Evolutionary conservation across 495 filamentous ascomycete genomes (phyloP), one percentile per base, ranked within the genome.

Genomic region (Aspergillus mulundensis): DNA sequence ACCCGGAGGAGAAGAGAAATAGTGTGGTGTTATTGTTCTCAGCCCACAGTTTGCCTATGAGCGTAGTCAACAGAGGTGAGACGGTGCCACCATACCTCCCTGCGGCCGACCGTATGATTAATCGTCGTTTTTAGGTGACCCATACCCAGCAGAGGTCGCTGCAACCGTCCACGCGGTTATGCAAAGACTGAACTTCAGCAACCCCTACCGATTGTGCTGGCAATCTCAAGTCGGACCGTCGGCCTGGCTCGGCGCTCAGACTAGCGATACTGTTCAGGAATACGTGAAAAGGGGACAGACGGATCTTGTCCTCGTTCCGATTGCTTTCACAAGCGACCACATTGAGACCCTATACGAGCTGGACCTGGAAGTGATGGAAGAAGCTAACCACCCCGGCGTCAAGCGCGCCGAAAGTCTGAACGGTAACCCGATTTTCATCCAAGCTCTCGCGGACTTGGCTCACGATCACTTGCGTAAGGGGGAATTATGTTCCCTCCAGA

Each of bases 111-210:
- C 8, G 23, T 5, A 21, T 8, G 41, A 4, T 52, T 60, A 40
- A 60, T 10, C 8, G 12, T 18, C 25, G 28, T 28, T 49, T 54
- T 16, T 60, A 90, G 87, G 94, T 44, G 95, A 99, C 60, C 89
- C 95, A 5, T 99, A 99, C 63, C 94, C 95, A 1, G 88, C 92
- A 24, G 95, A 99, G 70, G 95, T 99, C 5, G 94, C 86, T 3
- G 95, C 95, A n/a, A 97, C 95, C 6, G 94, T 97, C 6, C 85
- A 96, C 63, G 93, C 95, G 3, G 95, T 99, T 6, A 96, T 96
- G 90, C 84, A 94, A 63, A 80, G 88, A 21, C 81, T 99, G 11
- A 85, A 85, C 8, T 88, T 91, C 69, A 82, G 80, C 60, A 94
- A 99, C 74, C 88, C 89, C 2, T 97, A 95, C 70, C 85, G 95